A percentile compares a stretch with the other conserved stretches of the same genome.
Conservation (phyloP, 2,329 filamentous ascomycete species). For the Cryphonectria naterciae region DNA sequence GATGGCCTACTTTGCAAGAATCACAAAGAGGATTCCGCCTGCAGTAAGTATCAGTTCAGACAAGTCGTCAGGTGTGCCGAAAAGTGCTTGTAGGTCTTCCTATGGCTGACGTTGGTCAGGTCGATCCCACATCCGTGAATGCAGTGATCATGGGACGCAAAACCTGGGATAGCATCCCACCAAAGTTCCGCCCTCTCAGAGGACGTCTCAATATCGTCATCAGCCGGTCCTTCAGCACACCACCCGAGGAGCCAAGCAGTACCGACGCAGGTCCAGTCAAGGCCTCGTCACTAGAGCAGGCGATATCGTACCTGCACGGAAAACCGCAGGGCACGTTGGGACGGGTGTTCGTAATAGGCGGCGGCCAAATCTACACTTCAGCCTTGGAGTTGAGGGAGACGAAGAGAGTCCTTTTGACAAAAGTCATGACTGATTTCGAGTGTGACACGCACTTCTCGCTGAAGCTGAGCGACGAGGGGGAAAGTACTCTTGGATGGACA, state of each 20-base stretch:
- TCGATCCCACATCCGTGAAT: conserved; percentile 53
- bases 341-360: conserved; percentile 85
- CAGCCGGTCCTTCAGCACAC: conserved; percentile 53
- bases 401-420: conserved; percentile 70
- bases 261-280: conserved; percentile 57
- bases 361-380: conserved; percentile 79
- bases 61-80: not conserved
- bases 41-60: conserved; percentile 37
- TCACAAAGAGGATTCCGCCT: conserved; percentile 70
- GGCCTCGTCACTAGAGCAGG: conserved; percentile 61
- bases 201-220: conserved; percentile 84
- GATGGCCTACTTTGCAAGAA: conserved; percentile 92
- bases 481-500: conserved; percentile 54
- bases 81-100: not conserved
- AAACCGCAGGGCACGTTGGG: conserved; percentile 47
- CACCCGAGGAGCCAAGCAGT: conserved; percentile 26
- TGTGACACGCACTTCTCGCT: conserved; percentile 78
- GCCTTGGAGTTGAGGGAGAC: conserved; percentile 65
- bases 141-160: conserved; percentile 97
- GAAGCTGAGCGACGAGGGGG: conserved; percentile 45
- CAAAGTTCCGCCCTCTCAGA: conserved; percentile 76
- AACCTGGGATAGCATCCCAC: conserved; percentile 91
- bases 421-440: conserved; percentile 69
- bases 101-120: conserved; percentile 32
- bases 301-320: conserved; percentile 52